Conservation (phyloP, 306 rosid genomes). For the Vigna hirtella region DNA sequence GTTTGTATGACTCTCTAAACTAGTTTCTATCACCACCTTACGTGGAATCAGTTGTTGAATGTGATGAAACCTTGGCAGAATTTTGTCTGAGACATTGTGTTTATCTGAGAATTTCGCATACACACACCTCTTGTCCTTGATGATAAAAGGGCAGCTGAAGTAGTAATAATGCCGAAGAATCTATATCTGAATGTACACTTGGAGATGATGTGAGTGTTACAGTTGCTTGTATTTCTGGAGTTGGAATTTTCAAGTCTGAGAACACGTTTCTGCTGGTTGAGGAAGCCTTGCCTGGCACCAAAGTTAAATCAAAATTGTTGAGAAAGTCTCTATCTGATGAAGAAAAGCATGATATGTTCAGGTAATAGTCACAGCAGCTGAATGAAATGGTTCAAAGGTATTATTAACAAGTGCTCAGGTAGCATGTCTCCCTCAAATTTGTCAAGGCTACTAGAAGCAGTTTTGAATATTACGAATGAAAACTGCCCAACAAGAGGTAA, state of each 20-base stretch:
- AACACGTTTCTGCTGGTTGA: neutral
- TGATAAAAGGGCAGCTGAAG: constrained; percentile 21
- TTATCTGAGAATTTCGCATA: constrained; percentile 26
- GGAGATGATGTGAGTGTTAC: constrained; percentile 20
- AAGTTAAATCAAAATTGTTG: constrained; percentile 14
- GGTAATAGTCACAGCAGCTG: constrained; percentile 13
- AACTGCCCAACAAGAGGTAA: constrained; percentile 72
- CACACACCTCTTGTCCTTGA: constrained; percentile 7
- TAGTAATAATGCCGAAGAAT: constrained; percentile 19
- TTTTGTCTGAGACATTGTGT: constrained; percentile 13
- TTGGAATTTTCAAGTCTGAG: too few relatives aligned
- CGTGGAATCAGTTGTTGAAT: constrained; percentile 37
- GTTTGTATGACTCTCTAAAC: constrained; percentile 14
- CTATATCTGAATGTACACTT: neutral
- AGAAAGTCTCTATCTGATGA: constrained; percentile 33
- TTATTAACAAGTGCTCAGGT: constrained; percentile 34
- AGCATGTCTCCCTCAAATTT: constrained; percentile 24
- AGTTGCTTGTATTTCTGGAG: neutral
- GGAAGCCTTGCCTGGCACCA: constrained; percentile 26
- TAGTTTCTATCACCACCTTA: constrained; percentile 16
- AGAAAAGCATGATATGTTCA: constrained; percentile 34
- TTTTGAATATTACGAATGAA: constrained; percentile 22
- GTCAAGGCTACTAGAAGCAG: too few relatives aligned
- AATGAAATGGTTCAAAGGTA: constrained; percentile 33
- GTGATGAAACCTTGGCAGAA: neutral